Conservation (phyloP, 2,329 filamentous ascomycete genomes). For the Dendryphion nanum region DNA sequence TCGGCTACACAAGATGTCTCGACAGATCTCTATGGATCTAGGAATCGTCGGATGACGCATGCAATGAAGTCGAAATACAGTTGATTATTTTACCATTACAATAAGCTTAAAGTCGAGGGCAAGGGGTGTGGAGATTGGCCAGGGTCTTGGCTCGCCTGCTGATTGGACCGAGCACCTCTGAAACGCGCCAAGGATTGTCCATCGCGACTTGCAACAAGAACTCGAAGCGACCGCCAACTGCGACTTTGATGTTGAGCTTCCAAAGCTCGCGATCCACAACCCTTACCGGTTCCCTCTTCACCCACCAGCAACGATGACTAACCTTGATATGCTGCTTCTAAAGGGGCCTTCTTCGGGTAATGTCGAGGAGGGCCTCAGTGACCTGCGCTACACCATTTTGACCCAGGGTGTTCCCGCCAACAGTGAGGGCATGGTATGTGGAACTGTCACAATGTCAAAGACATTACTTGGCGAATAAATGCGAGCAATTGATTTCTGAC, state of each 20-base stretch:
- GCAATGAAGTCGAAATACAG: too few species aligned
- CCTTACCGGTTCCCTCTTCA: background rate
- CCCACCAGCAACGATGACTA: slow-evolving; percentile 39
- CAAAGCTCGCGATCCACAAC: background rate
- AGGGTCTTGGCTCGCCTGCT: too few species aligned
- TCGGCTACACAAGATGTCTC: too few species aligned
- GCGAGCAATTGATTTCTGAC: too few species aligned
- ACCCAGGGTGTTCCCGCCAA: slow-evolving; percentile 75
- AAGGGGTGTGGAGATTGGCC: too few species aligned
- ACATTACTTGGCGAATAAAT: background rate
- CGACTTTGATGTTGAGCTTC: background rate
- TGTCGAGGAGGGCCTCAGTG: slow-evolving; percentile 64
- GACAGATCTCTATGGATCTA: too few species aligned
- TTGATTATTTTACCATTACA: too few species aligned
- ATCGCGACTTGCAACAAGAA: background rate
- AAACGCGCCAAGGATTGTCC: too few species aligned
- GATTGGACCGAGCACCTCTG: too few species aligned
- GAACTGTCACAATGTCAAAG: background rate
- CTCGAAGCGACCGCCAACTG: background rate
- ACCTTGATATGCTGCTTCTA: slow-evolving; percentile 72
- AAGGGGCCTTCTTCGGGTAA: slow-evolving; percentile 77
- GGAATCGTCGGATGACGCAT: too few species aligned
- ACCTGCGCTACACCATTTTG: slow-evolving; percentile 70
- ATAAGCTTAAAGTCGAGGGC: too few species aligned
- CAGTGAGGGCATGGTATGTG: slow-evolving; percentile 73